Evolutionary conservation across 2,329 filamentous ascomycete species (phyloP), one percentile per base, ranked within the genome.

Genomic region (Colletotrichum tropicicola): DNA sequence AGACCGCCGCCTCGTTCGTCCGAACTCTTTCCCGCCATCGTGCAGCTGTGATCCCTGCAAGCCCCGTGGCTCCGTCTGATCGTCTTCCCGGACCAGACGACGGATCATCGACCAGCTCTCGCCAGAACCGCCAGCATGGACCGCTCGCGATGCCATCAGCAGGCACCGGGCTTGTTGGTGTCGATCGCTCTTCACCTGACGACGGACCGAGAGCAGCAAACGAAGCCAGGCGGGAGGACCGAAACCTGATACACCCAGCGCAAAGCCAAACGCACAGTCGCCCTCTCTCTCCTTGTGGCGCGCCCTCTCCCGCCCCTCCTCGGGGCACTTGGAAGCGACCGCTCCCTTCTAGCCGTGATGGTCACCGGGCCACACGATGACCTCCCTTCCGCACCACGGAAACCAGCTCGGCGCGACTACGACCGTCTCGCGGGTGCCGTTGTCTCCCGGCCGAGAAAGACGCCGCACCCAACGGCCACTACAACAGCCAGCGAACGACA

Each of bases 211-310:
- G 43, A 23, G 21, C 19, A 30, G 8, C 6, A 15, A 35, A 28
- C 5, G 17, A 6, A 32, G 28, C 35, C 57, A 55, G 21, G 35
- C 28, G 37, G 35, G 37, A 45, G 57, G 44, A 45, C 28, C 27
- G 28, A 12, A 17, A 65, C 61, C 61, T 65, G 61, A 65, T 45
- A 61, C 61, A 43, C 21, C 58, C 39, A 35, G n/a, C 28, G 19
- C 8, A 17, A 49, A 55, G 27, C 56, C 57, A 48, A 30, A 53
- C 39, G 60, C 48, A 53, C 19, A 59, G 39, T 30, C 45, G 23
- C 47, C 54, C 9, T 28, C 21, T 15, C 12, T 17, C 53, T 27
- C 7, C n/a, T n/a, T n/a, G n/a, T n/a, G n/a, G 35, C 32, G 19
- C 44, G 12, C 15, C 61, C 23, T 49, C 57, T 55, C 21, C 47